phyloP scores from a whole-genome alignment of 2,329 filamentous ascomycete genomes.

The Epichloe elymi region DNA sequence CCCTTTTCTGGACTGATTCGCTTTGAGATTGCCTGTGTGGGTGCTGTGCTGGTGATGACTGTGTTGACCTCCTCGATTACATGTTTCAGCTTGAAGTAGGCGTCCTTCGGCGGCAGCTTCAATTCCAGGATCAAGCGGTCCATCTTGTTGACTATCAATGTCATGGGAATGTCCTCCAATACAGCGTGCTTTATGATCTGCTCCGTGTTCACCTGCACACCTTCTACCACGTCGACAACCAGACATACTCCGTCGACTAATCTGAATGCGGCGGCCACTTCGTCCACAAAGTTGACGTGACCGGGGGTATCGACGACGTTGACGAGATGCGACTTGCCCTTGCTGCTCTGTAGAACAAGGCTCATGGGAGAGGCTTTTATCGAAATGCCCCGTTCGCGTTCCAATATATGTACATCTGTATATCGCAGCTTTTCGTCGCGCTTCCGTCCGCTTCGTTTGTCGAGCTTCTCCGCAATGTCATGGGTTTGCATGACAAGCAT shows the following conservation, averaged over 20 bases:
- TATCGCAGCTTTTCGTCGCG: constrained; percentile 86
- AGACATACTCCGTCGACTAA: constrained; percentile 85
- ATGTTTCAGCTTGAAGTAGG: constrained; percentile 98
- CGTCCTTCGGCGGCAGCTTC: constrained; percentile 85
- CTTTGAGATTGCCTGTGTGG: constrained; percentile 64
- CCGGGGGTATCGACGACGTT: constrained; percentile 95
- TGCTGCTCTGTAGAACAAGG: constrained; percentile 73
- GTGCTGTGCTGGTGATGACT: constrained; percentile 76
- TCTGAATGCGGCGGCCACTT: constrained; percentile 78
- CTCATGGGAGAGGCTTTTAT: constrained; percentile 94
- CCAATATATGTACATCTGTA: constrained; percentile 81
- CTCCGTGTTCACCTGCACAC: constrained; percentile 97
- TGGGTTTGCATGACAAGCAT: constrained; percentile 96
- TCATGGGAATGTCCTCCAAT: constrained; percentile 76
- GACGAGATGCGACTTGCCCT: constrained; percentile 87
- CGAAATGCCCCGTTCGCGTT: constrained; percentile 80
- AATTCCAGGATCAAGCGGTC: constrained; percentile 89
- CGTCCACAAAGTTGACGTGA: constrained; percentile 96
- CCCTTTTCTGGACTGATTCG: constrained; percentile 91
- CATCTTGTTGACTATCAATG: constrained; percentile 92
- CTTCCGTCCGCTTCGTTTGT: constrained; percentile 68
- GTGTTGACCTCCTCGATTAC: constrained; percentile 98
- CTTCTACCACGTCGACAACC: constrained; percentile 92
- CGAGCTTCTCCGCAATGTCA: constrained; percentile 64
- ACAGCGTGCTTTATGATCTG: constrained; percentile 95